Conservation (phyloP, 768 basidiomycete species). For the Strobilomyces dryophilus region DNA sequence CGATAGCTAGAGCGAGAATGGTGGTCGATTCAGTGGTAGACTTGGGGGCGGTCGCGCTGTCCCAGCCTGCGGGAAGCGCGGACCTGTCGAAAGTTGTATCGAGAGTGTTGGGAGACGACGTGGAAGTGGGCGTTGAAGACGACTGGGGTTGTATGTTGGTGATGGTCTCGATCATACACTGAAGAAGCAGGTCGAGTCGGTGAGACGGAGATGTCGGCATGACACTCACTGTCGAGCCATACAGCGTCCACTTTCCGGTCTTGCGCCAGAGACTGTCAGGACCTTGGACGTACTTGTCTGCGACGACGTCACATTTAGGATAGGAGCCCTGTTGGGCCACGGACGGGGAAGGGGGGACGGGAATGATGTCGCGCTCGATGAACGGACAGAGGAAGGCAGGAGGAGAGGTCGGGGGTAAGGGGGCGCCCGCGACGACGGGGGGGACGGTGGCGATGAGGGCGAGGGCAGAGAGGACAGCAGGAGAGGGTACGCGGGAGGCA, state of each 20-base stretch:
- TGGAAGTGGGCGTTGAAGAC: constrained; percentile 11
- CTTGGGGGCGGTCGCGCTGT: constrained; percentile 11
- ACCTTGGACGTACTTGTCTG: constrained; percentile 51
- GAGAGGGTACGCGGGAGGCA: constrained; percentile 38
- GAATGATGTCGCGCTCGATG: constrained; percentile 24
- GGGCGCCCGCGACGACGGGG: constrained; percentile 43
- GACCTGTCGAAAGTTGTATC: constrained; percentile 14
- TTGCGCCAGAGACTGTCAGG: constrained; percentile 57
- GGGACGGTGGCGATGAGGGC: constrained; percentile 51
- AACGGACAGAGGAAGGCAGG: constrained; percentile 62
- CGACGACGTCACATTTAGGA: constrained; percentile 29
- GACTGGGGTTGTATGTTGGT: background rate
- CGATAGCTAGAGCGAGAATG: constrained; percentile 56
- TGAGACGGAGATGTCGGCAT: background rate
- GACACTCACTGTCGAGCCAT: constrained; percentile 63
- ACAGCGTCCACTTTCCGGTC: constrained; percentile 53
- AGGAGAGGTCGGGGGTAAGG: constrained; percentile 38
- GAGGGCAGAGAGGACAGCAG: constrained; percentile 50
- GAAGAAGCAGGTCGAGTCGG: background rate
- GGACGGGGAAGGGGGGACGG: background rate
- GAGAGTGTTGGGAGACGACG: constrained; percentile 14
- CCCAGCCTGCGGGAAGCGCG: constrained; percentile 56
- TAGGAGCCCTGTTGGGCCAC: background rate
- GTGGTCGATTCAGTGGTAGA: constrained; percentile 38
- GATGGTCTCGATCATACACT: constrained; percentile 18